Base-by-base conservation (phyloP, 768 basidiomycete genomes). In the Rhodotorula babjevae region DNA sequence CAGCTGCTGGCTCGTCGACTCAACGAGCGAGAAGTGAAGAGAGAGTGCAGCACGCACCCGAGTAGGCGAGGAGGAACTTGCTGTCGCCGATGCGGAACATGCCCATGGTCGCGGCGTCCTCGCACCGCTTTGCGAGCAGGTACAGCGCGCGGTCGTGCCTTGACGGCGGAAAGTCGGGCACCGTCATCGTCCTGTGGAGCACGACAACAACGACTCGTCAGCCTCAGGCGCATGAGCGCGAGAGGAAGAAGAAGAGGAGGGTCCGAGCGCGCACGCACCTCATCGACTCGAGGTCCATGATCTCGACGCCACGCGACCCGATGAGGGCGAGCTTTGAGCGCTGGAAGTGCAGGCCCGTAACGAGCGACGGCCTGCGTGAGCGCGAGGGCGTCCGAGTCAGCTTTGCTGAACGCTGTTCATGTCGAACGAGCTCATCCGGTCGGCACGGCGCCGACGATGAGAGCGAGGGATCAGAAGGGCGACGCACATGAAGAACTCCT, bases 251-350 rank as follows among this genome's bases (percentile, higher is more conserved):
- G 15, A n/a, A 47, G n/a, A n/a, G n/a, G n/a, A n/a, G n/a, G 46
- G 46, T n/a, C 16, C 1, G 27, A 3, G 27, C 9, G 15, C 6
- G 19, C 36, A 47, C 68, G 21, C 25, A 33, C 80, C 65, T 33
- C n/a, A 81, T 90, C 58, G 83, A 95, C 91, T 94, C 91, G 33
- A 97, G 85, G 77, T 97, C 92, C 90, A 98, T 97, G 77, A 97
- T 95, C 81, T 97, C 94, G 77, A 97, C 97, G 53, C 94, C 93
- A 79, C 91, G 92, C 0, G 90, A 88, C 77, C 94, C 94, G 42
- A 96, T 85, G 68, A 99, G 90, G 8, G 91, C 93, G 73, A 99
- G 90, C 82, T 90, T 91, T 16, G 90, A 90, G 80, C 94, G 93
- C 68, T 97, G 83, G 85, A 97, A 98, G 72, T 71, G 71, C 3